Conservation (phyloP, 2,329 filamentous ascomycete species). For the Clonostachys chloroleuca region DNA sequence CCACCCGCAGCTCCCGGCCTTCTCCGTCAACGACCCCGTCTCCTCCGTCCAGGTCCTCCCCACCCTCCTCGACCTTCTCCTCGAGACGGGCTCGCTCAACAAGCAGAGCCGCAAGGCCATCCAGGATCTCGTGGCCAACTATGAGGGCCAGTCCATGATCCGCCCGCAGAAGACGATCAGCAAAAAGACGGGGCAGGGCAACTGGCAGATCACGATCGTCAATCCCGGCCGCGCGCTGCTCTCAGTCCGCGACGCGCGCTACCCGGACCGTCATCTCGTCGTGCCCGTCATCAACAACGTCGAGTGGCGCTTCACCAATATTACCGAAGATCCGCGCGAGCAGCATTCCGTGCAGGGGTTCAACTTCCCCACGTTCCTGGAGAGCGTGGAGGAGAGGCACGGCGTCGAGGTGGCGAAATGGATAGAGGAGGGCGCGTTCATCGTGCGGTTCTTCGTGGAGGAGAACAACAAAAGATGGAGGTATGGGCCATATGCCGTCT, state of each 20-base stretch:
- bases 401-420: slow-evolving; percentile 19
- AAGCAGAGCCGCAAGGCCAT: slow-evolving; percentile 14
- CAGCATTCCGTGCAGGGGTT: slow-evolving; percentile 15
- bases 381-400: slow-evolving; percentile 2
- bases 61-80: slow-evolving; percentile 24
- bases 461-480: slow-evolving; percentile 26
- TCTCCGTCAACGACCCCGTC: slow-evolving; percentile 21
- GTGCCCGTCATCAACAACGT: slow-evolving; percentile 21
- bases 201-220: slow-evolving; percentile 25
- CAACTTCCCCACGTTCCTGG: slow-evolving; percentile 9
- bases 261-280: slow-evolving; percentile 18
- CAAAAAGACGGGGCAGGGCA: slow-evolving; percentile 4
- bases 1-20: slow-evolving; percentile 21
- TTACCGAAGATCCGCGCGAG: slow-evolving; percentile 19
- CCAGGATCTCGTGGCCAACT: slow-evolving; percentile 19
- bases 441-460: slow-evolving; percentile 25
- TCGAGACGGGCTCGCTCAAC: slow-evolving; percentile 22
- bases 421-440: slow-evolving; percentile 22
- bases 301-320: slow-evolving; percentile 23
- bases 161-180: slow-evolving; percentile 14
- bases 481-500: neutral
- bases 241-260: slow-evolving; percentile 20
- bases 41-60: slow-evolving; percentile 24
- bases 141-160: slow-evolving; percentile 26
- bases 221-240: slow-evolving; percentile 26